Percentiles rank a stretch among this genome's conserved stretches.
Conservation (phyloP, 257 asterid species). For the Schizonepeta tenuifolia region DNA sequence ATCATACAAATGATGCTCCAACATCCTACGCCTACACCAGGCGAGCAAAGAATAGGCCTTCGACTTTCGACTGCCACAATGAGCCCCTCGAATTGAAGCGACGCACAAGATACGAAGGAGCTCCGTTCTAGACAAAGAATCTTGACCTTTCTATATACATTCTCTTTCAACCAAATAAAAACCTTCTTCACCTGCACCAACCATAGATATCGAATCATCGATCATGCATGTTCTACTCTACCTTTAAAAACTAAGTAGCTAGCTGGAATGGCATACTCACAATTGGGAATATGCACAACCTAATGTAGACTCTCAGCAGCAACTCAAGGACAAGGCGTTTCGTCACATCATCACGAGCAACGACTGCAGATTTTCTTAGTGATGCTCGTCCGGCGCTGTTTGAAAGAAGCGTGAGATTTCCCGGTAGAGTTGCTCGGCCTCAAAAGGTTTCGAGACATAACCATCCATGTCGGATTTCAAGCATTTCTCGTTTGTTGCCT, state of each 20-base stretch:
- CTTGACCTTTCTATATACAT: slow-evolving; percentile 44
- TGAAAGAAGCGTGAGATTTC: slow-evolving; percentile 83
- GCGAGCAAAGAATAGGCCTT: slow-evolving; percentile 27
- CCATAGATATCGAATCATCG: too few species aligned
- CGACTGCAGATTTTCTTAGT: slow-evolving; percentile 26
- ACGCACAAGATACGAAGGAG: neutral
- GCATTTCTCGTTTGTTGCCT: slow-evolving; percentile 81
- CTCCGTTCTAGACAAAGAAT: slow-evolving; percentile 36
- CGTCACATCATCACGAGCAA: slow-evolving; percentile 20
- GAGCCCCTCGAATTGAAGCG: neutral
- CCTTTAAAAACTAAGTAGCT: neutral
- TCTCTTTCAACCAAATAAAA: slow-evolving; percentile 34
- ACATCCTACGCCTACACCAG: slow-evolving; percentile 15
- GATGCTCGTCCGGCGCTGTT: slow-evolving; percentile 35
- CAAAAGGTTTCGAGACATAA: slow-evolving; percentile 89
- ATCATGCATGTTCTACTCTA: neutral
- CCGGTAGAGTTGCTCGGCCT: slow-evolving; percentile 89
- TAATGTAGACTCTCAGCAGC: slow-evolving; percentile 27
- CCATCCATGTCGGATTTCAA: slow-evolving; percentile 79
- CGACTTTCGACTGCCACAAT: neutral
- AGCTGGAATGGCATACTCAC: slow-evolving; percentile 40
- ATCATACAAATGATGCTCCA: slow-evolving; percentile 42
- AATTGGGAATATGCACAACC: slow-evolving; percentile 46
- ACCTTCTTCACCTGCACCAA: slow-evolving; percentile 36
- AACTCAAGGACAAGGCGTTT: slow-evolving; percentile 7